These are phyloP conservation scores for Eragrostis tef DNA, from an alignment of 202 grass and related monocot species.

Conservation along the genomic window DNA sequence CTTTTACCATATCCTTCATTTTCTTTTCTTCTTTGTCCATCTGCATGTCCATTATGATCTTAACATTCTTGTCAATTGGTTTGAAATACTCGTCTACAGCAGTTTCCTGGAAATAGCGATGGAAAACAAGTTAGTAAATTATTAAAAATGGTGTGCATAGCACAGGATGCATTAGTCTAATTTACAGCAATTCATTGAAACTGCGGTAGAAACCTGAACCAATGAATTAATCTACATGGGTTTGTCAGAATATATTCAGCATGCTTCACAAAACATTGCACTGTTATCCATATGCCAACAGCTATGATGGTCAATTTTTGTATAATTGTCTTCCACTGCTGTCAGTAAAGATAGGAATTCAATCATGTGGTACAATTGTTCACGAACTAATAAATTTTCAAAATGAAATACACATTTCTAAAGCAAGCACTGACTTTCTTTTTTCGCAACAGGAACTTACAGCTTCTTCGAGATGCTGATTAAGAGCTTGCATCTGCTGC, in stretches of 20 bases:
- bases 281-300: not conserved
- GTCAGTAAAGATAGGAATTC: not conserved
- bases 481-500: constrained; percentile 86
- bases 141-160: constrained; percentile 6
- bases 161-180: constrained; percentile 28
- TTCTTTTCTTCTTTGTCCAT: constrained; percentile 79
- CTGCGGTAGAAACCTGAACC: not conserved
- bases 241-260: not conserved
- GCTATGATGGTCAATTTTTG: not conserved
- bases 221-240: constrained; percentile 4
- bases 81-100: constrained; percentile 90
- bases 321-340: not conserved
- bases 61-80: constrained; percentile 75
- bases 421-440: constrained; percentile 3
- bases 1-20: constrained; percentile 73
- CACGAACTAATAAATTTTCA: constrained; percentile 6
- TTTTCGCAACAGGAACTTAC: constrained; percentile 58
- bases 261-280: constrained; percentile 33
- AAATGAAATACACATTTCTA: constrained; percentile 16
- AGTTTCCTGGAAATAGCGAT: constrained; percentile 67
- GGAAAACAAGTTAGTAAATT: constrained; percentile 5
- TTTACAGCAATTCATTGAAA: not conserved
- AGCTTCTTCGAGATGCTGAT: constrained; percentile 84
- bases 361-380: not conserved
- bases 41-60: constrained; percentile 84